Conservation (phyloP, 441 rosid genomes). For the Viola pubescens region DNA sequence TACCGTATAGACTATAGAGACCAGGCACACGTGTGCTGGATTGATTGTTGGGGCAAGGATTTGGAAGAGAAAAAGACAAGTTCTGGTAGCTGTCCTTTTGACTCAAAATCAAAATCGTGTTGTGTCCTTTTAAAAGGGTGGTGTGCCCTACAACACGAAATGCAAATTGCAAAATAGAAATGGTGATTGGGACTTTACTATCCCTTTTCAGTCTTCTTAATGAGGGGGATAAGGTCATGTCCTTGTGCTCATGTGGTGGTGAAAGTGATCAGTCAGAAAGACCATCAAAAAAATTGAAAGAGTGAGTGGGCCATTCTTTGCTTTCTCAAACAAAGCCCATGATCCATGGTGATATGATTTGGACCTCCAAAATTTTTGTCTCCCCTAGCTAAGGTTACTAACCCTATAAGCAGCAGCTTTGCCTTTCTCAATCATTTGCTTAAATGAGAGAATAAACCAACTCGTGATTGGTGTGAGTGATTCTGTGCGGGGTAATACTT, state of each 20-base stretch:
- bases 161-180: not conserved
- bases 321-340: not conserved
- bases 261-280: constrained; percentile 7
- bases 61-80: constrained; percentile 22
- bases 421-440: too few relatives aligned
- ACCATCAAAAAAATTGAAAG: too few relatives aligned
- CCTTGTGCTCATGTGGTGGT: not conserved
- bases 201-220: too few relatives aligned
- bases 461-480: too few relatives aligned
- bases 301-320: constrained; percentile 8
- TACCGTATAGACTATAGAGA: not conserved
- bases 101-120: not conserved
- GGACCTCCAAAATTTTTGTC: not conserved
- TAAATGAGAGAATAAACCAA: too few relatives aligned
- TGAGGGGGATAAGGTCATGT: not conserved
- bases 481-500: too few relatives aligned
- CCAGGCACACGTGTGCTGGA: constrained; percentile 42
- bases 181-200: not conserved
- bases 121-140: not conserved
- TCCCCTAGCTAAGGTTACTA: too few relatives aligned
- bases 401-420: too few relatives aligned
- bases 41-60: constrained; percentile 14
- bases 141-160: not conserved
- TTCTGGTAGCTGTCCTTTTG: constrained; percentile 24
- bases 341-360: not conserved